Base-by-base conservation (phyloP, 768 basidiomycete genomes). In the Leccinum aurantiacum region DNA sequence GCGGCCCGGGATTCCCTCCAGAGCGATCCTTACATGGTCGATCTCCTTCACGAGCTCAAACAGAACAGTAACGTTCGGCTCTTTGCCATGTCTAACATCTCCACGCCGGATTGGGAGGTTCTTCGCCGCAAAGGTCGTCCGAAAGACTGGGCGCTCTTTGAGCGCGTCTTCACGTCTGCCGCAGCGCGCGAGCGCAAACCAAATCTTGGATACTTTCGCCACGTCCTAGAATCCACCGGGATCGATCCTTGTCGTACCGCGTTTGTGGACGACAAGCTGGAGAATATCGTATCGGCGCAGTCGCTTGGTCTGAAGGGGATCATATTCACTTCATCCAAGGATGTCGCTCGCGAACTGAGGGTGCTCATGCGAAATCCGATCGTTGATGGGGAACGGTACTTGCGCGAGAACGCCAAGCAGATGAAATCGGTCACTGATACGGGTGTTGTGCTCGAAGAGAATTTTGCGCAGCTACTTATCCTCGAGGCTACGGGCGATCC, bases 21-120 rank as follows among this genome's bases (percentile, higher is more conserved):
- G 38, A 61, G 22, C 3, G 37, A 68, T 4, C 13, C 41, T 35
- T 59, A 56, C 19, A 67, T 67, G 67, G 3, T 67, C 13, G 6
- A 56, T 3, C 51, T 67, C 47, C 55, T 67, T n/a, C 64, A 54
- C 3, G 58, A 68, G 8, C 64, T 69, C 35, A 63, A 54, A 22
- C 17, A 15, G 0, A 52, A 54, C 17, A 50, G 1, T 8, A 53
- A 52, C 44, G 57, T 68, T 14, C 56, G 17, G n/a, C 27, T 68
- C 2, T 67, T 65, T 9, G 68, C 68, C 57, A 65, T 69, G 65
- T 67, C 67, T 25, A 64, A 69, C 29, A 59, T 70, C 29, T 66
- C 67, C 0, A 54, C 61, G 4, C 67, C 67, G 2, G 67, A 67
- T 38, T 67, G 67, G 61, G 64, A 69, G 11, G 10, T 63, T 33